phyloP scores from a whole-genome alignment of 768 basidiomycete species.

The Hericium coralloides region DNA sequence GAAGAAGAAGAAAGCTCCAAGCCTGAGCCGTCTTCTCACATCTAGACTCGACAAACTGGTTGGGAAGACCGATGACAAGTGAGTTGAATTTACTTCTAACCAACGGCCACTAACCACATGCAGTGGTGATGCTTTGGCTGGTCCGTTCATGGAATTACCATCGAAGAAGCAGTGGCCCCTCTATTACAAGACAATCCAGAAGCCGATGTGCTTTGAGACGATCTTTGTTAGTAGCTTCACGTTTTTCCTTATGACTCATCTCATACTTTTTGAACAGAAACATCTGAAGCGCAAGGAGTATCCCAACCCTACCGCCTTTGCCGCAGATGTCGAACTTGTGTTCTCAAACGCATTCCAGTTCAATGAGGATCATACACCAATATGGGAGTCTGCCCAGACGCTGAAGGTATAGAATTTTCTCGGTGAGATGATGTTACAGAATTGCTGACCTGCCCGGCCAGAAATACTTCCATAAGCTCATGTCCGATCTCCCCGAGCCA shows the following conservation, averaged over 20 bases:
- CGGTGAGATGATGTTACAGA: not conserved
- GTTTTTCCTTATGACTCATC: not conserved
- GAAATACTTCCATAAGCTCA: slow-evolving; percentile 67
- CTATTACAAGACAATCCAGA: slow-evolving; percentile 75
- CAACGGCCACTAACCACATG: slow-evolving; percentile 3
- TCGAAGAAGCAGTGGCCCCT: slow-evolving; percentile 68
- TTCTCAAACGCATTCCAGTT: slow-evolving; percentile 85
- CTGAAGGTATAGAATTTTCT: slow-evolving; percentile 42
- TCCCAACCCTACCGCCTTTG: slow-evolving; percentile 54
- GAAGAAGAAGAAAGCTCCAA: slow-evolving; percentile 51
- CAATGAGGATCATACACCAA: slow-evolving; percentile 77
- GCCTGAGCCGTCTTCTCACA: slow-evolving; percentile 59
- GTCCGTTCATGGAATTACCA: slow-evolving; percentile 80
- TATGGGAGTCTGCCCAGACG: slow-evolving; percentile 70
- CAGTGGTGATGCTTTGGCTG: slow-evolving; percentile 61
- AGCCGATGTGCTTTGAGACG: slow-evolving; percentile 68
- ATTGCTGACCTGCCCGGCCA: slow-evolving; percentile 21
- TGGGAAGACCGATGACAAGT: slow-evolving; percentile 65
- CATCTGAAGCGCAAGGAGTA: slow-evolving; percentile 79
- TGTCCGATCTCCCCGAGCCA: slow-evolving; percentile 70
- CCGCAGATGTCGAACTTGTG: slow-evolving; percentile 81
- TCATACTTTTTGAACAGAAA: slow-evolving; percentile 39
- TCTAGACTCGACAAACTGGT: slow-evolving; percentile 62
- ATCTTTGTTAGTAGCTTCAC: slow-evolving; percentile 50
- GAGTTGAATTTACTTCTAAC: slow-evolving; percentile 19